Conservation (phyloP, 805 yeast genomes). For the Yarrowia sp. region DNA sequence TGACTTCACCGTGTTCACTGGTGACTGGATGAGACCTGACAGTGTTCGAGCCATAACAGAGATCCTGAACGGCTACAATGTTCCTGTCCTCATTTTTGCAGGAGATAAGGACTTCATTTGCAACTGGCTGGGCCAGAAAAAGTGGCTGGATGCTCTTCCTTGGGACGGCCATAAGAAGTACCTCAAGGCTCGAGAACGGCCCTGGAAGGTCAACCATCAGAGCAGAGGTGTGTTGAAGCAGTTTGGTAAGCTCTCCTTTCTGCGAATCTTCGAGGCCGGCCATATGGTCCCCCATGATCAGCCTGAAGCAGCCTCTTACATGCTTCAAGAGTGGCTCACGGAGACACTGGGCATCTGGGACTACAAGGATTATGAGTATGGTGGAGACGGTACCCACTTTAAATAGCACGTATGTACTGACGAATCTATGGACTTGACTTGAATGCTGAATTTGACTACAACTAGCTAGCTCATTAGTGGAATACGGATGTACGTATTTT, state of each 20-base stretch:
- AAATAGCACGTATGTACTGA: neutral
- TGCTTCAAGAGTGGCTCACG: conserved; percentile 76
- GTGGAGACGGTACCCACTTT: neutral
- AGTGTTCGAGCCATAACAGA: conserved; percentile 60
- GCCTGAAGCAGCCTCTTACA: conserved; percentile 71
- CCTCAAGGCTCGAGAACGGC: conserved; percentile 55
- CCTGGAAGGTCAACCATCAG: conserved; percentile 50
- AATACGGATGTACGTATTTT: neutral
- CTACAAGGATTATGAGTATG: conserved; percentile 16
- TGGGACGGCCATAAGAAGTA: conserved; percentile 67
- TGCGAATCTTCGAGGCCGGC: conserved; percentile 82
- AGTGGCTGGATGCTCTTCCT: conserved; percentile 73
- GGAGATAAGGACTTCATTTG: conserved; percentile 94
- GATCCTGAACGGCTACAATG: conserved; percentile 62
- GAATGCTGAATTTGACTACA: too few species aligned
- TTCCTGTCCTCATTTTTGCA: conserved; percentile 89
- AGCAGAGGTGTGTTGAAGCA: conserved; percentile 74
- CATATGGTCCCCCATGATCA: conserved; percentile 94
- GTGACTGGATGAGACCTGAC: conserved; percentile 74
- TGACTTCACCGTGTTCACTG: conserved; percentile 54
- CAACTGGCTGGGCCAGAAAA: conserved; percentile 90
- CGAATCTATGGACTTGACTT: too few species aligned
- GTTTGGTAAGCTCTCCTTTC: conserved; percentile 71
- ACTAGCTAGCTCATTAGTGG: too few species aligned
- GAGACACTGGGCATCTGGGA: conserved; percentile 52